Evolutionary conservation across 2,329 filamentous ascomycete genomes (phyloP).

Genomic region (Elsinoe perseae): DNA sequence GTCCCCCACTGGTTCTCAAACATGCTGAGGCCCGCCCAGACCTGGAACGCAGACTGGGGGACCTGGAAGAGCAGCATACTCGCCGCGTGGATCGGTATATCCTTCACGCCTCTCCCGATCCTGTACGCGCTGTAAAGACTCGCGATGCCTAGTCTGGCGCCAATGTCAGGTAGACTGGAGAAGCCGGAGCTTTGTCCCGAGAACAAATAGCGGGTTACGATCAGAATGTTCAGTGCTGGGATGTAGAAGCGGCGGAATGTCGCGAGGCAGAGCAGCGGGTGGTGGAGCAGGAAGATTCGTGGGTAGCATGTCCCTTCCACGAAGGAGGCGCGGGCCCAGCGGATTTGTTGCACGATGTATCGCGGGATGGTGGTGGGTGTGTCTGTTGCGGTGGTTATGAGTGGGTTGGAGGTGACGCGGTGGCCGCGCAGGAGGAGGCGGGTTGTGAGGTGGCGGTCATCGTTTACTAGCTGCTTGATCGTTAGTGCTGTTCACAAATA

Average conservation of each 20-base stretch:
- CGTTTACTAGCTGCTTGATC: background rate
- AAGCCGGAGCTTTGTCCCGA: background rate
- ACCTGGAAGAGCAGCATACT: slow-evolving; percentile 11
- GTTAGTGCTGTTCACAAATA: background rate
- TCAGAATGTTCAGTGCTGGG: background rate
- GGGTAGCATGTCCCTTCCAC: slow-evolving; percentile 7
- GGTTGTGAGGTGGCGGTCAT: slow-evolving; percentile 14
- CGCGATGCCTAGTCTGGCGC: background rate
- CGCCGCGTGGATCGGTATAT: background rate
- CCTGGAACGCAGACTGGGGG: slow-evolving; percentile 7
- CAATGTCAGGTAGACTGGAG: background rate
- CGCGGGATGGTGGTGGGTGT: slow-evolving; percentile 4
- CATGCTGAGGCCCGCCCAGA: slow-evolving; percentile 1
- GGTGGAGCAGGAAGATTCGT: slow-evolving; percentile 10
- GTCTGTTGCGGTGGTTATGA: slow-evolving; percentile 7
- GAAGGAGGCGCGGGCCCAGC: slow-evolving; percentile 13
- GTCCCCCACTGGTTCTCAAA: slow-evolving; percentile 10
- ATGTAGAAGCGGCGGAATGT: slow-evolving; percentile 11
- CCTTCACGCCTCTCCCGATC: background rate
- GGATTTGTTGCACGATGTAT: slow-evolving; percentile 11
- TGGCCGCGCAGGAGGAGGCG: slow-evolving; percentile 3
- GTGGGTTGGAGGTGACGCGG: background rate
- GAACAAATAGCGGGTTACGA: background rate
- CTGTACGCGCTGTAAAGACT: background rate
- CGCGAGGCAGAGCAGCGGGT: slow-evolving; percentile 2